Evolutionary conservation across 2,329 filamentous ascomycete species (phyloP).

Genomic region (Colletotrichum tamarilloi): DNA sequence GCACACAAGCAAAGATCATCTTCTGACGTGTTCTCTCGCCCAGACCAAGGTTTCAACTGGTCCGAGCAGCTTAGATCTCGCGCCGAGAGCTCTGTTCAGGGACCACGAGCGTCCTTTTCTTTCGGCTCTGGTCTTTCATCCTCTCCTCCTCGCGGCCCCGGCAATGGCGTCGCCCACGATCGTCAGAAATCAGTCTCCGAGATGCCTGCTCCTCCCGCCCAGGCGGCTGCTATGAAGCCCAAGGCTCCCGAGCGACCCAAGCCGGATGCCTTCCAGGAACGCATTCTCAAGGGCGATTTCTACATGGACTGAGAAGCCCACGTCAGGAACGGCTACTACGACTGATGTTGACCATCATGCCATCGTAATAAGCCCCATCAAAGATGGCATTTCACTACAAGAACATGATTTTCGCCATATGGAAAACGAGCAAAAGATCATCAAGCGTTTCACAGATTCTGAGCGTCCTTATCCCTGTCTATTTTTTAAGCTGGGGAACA

Average conservation of each 20-base stretch:
- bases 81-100: conserved; percentile 81
- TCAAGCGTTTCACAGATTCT: conserved; percentile 19
- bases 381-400: background rate
- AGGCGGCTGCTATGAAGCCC: conserved; percentile 59
- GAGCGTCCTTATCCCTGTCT: conserved; percentile 10
- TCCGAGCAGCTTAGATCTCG: conserved; percentile 93
- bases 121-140: conserved; percentile 58
- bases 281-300: conserved; percentile 97
- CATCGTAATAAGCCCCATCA: background rate
- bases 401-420: background rate
- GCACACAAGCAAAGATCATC: conserved; percentile 65
- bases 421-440: conserved; percentile 25
- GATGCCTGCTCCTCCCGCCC: conserved; percentile 67
- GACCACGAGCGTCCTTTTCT: conserved; percentile 68
- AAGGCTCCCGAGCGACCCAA: conserved; percentile 68
- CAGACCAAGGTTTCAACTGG: conserved; percentile 95
- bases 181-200: conserved; percentile 77
- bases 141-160: conserved; percentile 55
- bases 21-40: conserved; percentile 73
- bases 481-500: conserved; percentile 3
- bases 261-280: conserved; percentile 95
- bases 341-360: conserved; percentile 1
- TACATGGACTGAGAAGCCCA: conserved; percentile 85
- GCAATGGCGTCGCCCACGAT: conserved; percentile 61
- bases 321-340: background rate